These are phyloP conservation scores for Syzygium aromaticum DNA, from an alignment of 345 rosid genomes.

Conservation along the genomic window DNA sequence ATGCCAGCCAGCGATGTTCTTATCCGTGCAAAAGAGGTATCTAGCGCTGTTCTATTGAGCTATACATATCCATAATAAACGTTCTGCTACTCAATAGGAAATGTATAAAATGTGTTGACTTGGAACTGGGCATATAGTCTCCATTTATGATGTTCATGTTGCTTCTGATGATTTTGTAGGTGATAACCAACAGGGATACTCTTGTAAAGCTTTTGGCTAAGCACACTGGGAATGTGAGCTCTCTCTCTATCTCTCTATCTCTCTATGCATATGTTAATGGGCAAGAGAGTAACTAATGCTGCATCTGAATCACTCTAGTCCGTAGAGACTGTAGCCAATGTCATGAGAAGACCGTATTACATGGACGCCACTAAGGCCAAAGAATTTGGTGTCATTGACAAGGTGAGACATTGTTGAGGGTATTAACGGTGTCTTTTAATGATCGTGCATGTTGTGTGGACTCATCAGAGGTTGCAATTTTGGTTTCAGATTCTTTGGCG, in stretches of 20 bases:
- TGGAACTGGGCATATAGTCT: not conserved
- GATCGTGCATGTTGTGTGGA: not conserved
- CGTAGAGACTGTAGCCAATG: constrained; percentile 51
- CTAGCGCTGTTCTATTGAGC: not conserved
- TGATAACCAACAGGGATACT: constrained; percentile 50
- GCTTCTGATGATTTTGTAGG: constrained; percentile 31
- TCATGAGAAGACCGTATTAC: constrained; percentile 56
- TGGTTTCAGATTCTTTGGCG: constrained; percentile 61
- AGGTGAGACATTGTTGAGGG: constrained; percentile 23
- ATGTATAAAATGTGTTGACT: not conserved
- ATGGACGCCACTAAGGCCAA: constrained; percentile 69
- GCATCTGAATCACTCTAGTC: constrained; percentile 32
- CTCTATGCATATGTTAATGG: not conserved
- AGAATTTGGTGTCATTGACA: constrained; percentile 88
- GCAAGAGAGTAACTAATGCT: constrained; percentile 4
- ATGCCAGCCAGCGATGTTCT: constrained; percentile 84
- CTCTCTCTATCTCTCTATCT: not conserved
- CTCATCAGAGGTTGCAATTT: not conserved
- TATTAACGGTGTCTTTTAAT: not conserved
- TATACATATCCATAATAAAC: not conserved
- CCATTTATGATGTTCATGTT: not conserved
- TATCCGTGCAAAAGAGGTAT: constrained; percentile 85
- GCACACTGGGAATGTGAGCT: constrained; percentile 80
- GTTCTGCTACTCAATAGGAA: not conserved
- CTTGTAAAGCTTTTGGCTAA: constrained; percentile 69